phyloP scores from a whole-genome alignment of 371 early-diverging fungal species.

The Rhizomucor pusillus region DNA sequence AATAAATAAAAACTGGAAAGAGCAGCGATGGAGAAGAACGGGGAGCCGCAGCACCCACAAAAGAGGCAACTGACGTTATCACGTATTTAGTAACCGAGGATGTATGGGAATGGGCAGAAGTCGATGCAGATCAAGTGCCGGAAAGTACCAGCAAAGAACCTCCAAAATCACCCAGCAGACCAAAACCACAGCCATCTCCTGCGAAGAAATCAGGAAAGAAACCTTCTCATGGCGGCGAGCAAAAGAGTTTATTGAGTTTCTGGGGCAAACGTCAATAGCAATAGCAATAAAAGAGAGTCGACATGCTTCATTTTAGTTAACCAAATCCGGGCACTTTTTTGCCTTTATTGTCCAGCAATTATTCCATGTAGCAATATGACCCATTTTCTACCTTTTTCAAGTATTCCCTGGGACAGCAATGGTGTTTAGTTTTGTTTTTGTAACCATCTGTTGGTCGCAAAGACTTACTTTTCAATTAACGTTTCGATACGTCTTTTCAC shows the following conservation, averaged over 20 bases:
- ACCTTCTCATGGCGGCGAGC: slow-evolving; percentile 3
- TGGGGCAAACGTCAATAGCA: slow-evolving; percentile 18
- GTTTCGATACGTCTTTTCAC: slow-evolving; percentile 89
- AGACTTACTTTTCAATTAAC: slow-evolving; percentile 71
- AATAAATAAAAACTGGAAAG: too few relatives aligned
- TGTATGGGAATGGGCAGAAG: slow-evolving; percentile 16
- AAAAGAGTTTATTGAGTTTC: slow-evolving; percentile 14
- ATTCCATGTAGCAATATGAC: neutral
- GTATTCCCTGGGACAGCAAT: neutral
- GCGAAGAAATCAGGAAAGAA: slow-evolving; percentile 4
- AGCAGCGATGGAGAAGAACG: too few relatives aligned
- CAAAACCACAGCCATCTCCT: neutral
- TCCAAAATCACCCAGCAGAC: slow-evolving; percentile 4
- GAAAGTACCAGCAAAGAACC: neutral
- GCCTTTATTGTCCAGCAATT: too few relatives aligned
- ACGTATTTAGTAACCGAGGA: slow-evolving; percentile 16
- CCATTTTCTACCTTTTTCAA: neutral
- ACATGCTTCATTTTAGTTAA: too few relatives aligned
- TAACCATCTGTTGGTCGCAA: neutral
- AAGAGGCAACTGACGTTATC: too few relatives aligned
- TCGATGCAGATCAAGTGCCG: slow-evolving; percentile 4
- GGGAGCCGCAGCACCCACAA: too few relatives aligned
- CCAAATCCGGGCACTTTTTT: too few relatives aligned
- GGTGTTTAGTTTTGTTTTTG: neutral
- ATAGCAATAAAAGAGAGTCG: too few relatives aligned